A percentile compares a stretch with the other conserved stretches of the same genome.
phyloP scores from a whole-genome alignment of 2,329 filamentous ascomycete genomes.

The Biscogniauxia marginata region DNA sequence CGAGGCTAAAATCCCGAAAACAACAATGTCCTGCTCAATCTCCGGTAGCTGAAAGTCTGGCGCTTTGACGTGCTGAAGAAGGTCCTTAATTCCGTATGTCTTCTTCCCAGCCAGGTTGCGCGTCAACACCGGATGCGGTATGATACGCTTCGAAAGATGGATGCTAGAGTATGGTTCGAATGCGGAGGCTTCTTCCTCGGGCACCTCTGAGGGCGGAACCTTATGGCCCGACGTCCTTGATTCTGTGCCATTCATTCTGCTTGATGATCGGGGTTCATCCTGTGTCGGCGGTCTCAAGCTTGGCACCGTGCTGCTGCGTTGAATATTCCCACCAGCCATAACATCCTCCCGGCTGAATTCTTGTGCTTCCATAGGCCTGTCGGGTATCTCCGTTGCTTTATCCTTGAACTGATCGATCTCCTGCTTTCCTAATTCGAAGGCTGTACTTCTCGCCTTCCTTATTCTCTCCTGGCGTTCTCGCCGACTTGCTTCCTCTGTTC shows the following conservation, averaged over 20 bases:
- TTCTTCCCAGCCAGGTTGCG: conserved; percentile 78
- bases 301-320: conserved; percentile 45
- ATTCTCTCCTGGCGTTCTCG: conserved; percentile 53
- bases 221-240: conserved; percentile 25
- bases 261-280: conserved; percentile 13
- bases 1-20: conserved; percentile 82
- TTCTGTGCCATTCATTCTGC: conserved; percentile 15
- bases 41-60: conserved; percentile 80
- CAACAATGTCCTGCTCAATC: conserved; percentile 82
- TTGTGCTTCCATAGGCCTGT: conserved; percentile 46
- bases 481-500: conserved; percentile 52
- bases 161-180: conserved; percentile 87
- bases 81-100: conserved; percentile 72
- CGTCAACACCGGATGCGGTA: conserved; percentile 77
- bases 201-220: conserved; percentile 34
- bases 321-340: conserved; percentile 39
- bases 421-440: conserved; percentile 56
- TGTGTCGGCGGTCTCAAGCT: conserved; percentile 25
- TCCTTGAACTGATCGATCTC: conserved; percentile 61
- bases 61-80: conserved; percentile 77
- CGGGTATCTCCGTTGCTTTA: conserved; percentile 54
- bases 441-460: conserved; percentile 50
- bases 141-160: conserved; percentile 77
- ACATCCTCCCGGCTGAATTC: conserved; percentile 66
- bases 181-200: conserved; percentile 53